Evolutionary conservation across 345 rosid genomes (phyloP).

Genomic region (Populus tremula): DNA sequence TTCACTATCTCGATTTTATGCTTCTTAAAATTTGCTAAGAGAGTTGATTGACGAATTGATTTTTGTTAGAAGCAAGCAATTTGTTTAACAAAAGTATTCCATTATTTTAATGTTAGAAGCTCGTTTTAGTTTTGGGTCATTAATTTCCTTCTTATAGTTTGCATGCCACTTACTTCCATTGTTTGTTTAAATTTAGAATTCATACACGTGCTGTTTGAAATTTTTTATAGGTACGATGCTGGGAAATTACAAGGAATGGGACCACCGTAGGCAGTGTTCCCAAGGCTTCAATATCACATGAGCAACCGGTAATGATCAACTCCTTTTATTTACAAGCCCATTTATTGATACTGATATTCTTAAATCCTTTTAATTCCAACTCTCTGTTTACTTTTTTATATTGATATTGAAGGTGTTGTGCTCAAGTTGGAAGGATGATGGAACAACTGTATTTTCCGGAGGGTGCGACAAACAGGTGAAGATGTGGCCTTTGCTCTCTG

Average conservation of each 20-base stretch:
- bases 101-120: background rate
- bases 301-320: conserved; percentile 75
- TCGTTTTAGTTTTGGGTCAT: background rate
- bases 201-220: conserved; percentile 1
- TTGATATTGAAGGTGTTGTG: conserved; percentile 59
- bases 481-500: conserved; percentile 91
- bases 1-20: background rate
- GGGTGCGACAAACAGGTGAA: conserved; percentile 99
- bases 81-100: background rate
- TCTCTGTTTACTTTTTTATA: background rate
- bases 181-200: background rate
- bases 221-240: conserved; percentile 74
- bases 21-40: background rate
- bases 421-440: conserved; percentile 98
- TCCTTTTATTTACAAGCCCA: background rate
- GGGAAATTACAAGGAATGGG: conserved; percentile 80
- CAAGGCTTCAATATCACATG: conserved; percentile 81
- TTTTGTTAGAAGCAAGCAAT: background rate
- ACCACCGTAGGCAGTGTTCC: conserved; percentile 52
- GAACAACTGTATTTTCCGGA: conserved; percentile 83
- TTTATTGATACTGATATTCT: conserved; percentile 1
- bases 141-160: background rate
- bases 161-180: background rate
- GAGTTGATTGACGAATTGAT: background rate
- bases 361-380: background rate